Base-by-base conservation (phyloP, 345 rosid species). In the Pistacia vera region DNA sequence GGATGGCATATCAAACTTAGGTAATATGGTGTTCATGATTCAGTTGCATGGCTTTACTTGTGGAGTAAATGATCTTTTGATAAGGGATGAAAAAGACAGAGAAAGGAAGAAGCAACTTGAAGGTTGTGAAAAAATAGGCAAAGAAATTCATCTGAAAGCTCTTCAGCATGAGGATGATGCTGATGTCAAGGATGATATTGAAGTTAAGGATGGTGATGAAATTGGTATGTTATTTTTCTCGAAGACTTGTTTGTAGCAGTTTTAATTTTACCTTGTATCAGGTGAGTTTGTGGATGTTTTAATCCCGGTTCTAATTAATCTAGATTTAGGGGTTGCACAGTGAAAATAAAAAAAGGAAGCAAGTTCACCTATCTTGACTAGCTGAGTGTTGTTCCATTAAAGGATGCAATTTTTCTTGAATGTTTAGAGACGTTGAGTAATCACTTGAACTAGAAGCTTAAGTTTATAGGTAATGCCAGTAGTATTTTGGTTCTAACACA, bases 11-110 rank as follows among this genome's bases (percentile, higher is more conserved):
- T 64, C 72, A 51, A 72, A 80, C 81, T 80, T 82, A 59, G 64
- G 61, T 69, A 65, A 54, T 54, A 6, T 79, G 17, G 46, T 84
- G 8, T 66, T 77, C 79, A 75, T 85, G 80, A 74, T 88, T 79
- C 89, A 96, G 98, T 88, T 80, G 90, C 99, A 93, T 77, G 99
- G 97, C 65, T 93, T 96, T 83, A 96, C 99, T 0, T 96, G 99
- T 85, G 99, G 99, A 70, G 92, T 96, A 61, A 98, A 96, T 84
- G 99, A 96, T 84, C 97, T 96, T 78, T 85, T 96, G 81, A 82
- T 96, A 73, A 71, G 81, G 78, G 84, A 89, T 83, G 86, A 81
- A 59, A 86, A 85, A 75, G 99, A 96, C 73, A 77, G 71, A 75
- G 84, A 78, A 85, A 89, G 99, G 84, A 85, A 87, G 76, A 85